Base-by-base conservation (phyloP, 164 flowering plant genomes). In the Kalanchoe fedtschenkoi region DNA sequence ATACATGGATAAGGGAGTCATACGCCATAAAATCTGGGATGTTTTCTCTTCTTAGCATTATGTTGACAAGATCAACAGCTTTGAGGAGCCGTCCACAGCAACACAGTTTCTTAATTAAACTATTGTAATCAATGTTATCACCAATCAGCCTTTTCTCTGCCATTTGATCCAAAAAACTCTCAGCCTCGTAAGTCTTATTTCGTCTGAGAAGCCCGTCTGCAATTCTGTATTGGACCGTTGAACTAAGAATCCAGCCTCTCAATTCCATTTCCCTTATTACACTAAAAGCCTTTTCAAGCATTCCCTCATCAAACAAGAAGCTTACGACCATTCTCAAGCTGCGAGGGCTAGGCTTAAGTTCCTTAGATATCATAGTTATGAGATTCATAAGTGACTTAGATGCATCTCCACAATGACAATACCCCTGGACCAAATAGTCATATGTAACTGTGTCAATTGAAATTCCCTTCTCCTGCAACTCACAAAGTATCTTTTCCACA, bases 401-500 rank as follows among this genome's bases (percentile, higher is more conserved):
- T 19, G 68, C 22, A 63, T 82, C 79, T 43, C 77, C 63, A 71
- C 76, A 65, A 34, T 58, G 51, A 37, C 51, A 75, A 66, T 74
- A 81, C 30, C 97, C 96, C 56, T 65, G 69, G 17, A 88, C 71
- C 34, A 92, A 77, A 76, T 81, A 83, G 69, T 92, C 79, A 66
- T 82, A 86, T 15, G 91, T 78, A 21, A 74, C 74, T 61, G 77
- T 79, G 74, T 88, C 81, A 28, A 67, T 72, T 37, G 61, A 51
- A 59, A 86, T 54, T 51, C 76, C 74, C 61, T 70, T 74, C 55
- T 67, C 64, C 17, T 65, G 70, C 72, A 90, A 58, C 60, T 84
- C 85, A 60, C 64, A 66, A 32, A 92, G 43, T 57, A 84, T 47
- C 54, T 32, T 32, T 58, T 64, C 41, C 53, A 75, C 83, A 56